Conservation (phyloP, 1,284 basidiomycete genomes). For the Trichosporon coremiiforme region DNA sequence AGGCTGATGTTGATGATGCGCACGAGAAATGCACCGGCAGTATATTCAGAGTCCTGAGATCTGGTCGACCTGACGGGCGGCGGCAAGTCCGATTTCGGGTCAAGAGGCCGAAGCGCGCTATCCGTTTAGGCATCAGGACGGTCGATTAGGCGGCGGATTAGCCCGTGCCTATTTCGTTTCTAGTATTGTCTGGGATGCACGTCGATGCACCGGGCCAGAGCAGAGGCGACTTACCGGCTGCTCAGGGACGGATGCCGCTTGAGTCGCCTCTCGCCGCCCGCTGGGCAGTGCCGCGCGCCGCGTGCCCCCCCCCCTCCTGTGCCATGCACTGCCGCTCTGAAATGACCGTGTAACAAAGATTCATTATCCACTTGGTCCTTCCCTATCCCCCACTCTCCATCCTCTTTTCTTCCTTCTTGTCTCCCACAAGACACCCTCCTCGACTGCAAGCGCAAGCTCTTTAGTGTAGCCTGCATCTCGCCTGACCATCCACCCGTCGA, state of each 20-base stretch:
- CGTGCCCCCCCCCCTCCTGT: slow-evolving; percentile 17
- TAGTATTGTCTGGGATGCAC: no score
- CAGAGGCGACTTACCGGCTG: not conserved
- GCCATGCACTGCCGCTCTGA: slow-evolving; percentile 30
- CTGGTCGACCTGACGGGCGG: not conserved
- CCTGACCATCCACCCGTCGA: not conserved
- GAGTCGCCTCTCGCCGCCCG: not conserved
- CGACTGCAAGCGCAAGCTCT: not conserved
- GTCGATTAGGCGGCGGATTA: not conserved
- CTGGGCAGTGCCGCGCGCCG: slow-evolving; percentile 8
- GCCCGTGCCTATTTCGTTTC: not conserved
- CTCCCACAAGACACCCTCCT: not conserved
- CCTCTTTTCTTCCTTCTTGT: not conserved
- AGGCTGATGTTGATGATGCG: slow-evolving; percentile 12
- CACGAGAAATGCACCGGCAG: not conserved
- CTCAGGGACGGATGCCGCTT: not conserved
- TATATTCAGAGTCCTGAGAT: not conserved
- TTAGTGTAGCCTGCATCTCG: not conserved
- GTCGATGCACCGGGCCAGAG: not conserved
- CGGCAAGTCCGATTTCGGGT: slow-evolving; percentile 7
- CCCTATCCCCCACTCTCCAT: slow-evolving; percentile 23
- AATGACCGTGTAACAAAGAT: slow-evolving; percentile 20
- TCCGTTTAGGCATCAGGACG: not conserved
- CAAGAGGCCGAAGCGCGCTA: slow-evolving; percentile 5
- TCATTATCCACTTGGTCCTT: slow-evolving; percentile 15